Percentiles rank a stretch among this genome's conserved stretches.
These are phyloP conservation scores for Nitzschia sp. DNA, from an alignment of 108 stramenopile genomes.

Conservation along the genomic window DNA sequence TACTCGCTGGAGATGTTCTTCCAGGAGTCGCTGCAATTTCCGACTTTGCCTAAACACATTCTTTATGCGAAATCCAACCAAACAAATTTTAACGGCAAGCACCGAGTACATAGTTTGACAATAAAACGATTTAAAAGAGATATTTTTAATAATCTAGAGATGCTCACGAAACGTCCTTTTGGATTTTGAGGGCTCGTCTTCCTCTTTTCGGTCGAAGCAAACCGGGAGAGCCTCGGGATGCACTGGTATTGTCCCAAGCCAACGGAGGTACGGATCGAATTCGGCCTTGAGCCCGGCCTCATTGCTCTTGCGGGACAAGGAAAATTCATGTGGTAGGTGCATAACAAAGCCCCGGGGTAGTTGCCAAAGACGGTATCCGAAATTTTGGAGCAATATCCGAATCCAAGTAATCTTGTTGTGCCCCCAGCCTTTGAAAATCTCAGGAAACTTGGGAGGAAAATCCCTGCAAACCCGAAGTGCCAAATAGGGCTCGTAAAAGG, in stretches of 20 bases:
- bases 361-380: conserved; percentile 65
- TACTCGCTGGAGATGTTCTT: conserved; percentile 90
- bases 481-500: conserved; percentile 81
- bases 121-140: too few relatives aligned
- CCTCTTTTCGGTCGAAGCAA: conserved; percentile 11
- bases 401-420: conserved; percentile 79
- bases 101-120: too few relatives aligned
- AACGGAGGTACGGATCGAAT: conserved; percentile 11
- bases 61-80: too few relatives aligned
- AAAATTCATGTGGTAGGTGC: conserved; percentile 75
- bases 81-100: too few relatives aligned
- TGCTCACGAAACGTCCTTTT: too few relatives aligned
- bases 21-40: conserved; percentile 91
- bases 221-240: conserved; percentile 12
- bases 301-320: conserved; percentile 29
- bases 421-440: conserved; percentile 71
- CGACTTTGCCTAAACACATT: conserved; percentile 22
- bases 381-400: conserved; percentile 54
- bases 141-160: too few relatives aligned
- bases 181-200: background rate
- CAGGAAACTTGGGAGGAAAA: conserved; percentile 70
- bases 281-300: background rate
- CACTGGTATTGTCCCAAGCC: background rate
- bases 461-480: conserved; percentile 58
- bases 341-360: conserved; percentile 57